These are phyloP conservation scores for Sordariomycetes sp. DNA, from an alignment of 2,329 filamentous ascomycete species.

Conservation along the genomic window DNA sequence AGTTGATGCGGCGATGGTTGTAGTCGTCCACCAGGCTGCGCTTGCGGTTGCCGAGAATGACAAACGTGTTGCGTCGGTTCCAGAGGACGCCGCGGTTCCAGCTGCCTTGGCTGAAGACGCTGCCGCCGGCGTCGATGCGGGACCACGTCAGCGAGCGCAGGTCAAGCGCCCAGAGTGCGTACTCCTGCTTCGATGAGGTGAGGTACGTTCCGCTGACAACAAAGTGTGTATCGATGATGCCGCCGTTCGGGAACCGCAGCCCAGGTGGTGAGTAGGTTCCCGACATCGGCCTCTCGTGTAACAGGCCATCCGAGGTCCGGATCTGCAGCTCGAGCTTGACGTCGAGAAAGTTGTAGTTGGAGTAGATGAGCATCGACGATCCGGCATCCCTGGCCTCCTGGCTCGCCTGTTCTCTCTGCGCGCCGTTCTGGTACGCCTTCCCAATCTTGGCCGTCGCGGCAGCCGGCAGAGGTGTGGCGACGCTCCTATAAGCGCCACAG, in stretches of 20 bases:
- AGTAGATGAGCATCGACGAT: slow-evolving; percentile 89
- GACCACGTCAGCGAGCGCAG: slow-evolving; percentile 85
- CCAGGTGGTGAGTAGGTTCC: slow-evolving; percentile 82
- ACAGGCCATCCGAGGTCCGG: slow-evolving; percentile 69
- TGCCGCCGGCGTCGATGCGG: slow-evolving; percentile 88
- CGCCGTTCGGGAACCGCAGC: slow-evolving; percentile 89
- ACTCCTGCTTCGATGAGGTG: slow-evolving; percentile 96
- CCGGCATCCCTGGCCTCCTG: slow-evolving; percentile 47
- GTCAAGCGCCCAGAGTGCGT: slow-evolving; percentile 92
- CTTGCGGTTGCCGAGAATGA: slow-evolving; percentile 89
- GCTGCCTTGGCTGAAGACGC: slow-evolving; percentile 91
- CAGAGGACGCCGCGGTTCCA: slow-evolving; percentile 96
- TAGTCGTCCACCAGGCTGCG: slow-evolving; percentile 94
- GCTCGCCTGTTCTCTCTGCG: slow-evolving; percentile 35
- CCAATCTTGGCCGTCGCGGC: slow-evolving; percentile 59
- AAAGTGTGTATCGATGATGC: slow-evolving; percentile 91
- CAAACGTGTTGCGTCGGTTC: slow-evolving; percentile 89
- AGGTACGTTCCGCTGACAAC: slow-evolving; percentile 96
- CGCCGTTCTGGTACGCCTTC: slow-evolving; percentile 36
- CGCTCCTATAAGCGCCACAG: slow-evolving; percentile 92
- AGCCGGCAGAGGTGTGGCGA: slow-evolving; percentile 74
- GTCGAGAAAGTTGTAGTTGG: slow-evolving; percentile 97
- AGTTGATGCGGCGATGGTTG: slow-evolving; percentile 95
- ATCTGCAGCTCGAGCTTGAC: slow-evolving; percentile 94
- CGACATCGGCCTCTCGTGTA: slow-evolving; percentile 84